Conservation (phyloP, 2,329 filamentous ascomycete species). For the Kalmusia sp. region DNA sequence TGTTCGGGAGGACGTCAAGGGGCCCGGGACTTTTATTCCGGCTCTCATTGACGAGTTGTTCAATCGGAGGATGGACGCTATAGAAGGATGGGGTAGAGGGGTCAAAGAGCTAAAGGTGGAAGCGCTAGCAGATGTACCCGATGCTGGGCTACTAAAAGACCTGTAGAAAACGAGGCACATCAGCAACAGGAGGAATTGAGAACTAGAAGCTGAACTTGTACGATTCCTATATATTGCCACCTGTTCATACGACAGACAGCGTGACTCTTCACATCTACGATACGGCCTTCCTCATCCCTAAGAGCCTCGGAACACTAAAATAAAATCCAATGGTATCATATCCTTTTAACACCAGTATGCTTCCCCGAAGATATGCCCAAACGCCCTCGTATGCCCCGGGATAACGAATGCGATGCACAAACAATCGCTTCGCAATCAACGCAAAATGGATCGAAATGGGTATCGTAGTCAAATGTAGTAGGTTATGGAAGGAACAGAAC, state of each 20-base stretch:
- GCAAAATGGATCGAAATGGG: conserved; percentile 3
- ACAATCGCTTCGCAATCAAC: conserved; percentile 1
- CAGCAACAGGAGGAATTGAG: no score
- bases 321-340: conserved; percentile 1
- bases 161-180: no score
- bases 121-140: conserved; percentile 25
- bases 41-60: conserved; percentile 79
- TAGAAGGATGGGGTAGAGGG: conserved; percentile 16
- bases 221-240: background rate
- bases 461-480: background rate
- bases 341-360: background rate
- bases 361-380: background rate
- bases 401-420: background rate
- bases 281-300: no score
- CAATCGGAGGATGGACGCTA: conserved; percentile 17
- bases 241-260: no score
- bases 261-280: no score
- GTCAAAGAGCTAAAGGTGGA: conserved; percentile 18
- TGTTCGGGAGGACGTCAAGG: conserved; percentile 66
- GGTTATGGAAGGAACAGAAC: background rate
- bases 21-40: conserved; percentile 86
- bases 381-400: background rate
- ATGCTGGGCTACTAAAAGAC: conserved; percentile 28
- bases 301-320: background rate
- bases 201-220: no score